phyloP scores from a whole-genome alignment of 257 asterid species.

The Verbascum thapsus region DNA sequence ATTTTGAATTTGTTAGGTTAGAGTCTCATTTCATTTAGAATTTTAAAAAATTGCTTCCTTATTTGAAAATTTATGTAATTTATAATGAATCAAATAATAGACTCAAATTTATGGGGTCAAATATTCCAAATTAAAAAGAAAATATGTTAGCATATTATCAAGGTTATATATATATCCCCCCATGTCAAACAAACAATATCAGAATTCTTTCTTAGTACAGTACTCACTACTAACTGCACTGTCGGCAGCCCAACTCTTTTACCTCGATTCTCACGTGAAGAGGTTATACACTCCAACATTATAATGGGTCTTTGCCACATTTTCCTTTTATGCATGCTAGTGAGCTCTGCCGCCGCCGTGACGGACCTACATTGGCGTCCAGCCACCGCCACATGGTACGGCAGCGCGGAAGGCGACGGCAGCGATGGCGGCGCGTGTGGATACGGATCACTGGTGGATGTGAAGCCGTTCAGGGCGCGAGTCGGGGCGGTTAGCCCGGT shows the following conservation, averaged over 20 bases:
- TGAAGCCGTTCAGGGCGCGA: constrained; percentile 86
- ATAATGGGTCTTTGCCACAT: constrained; percentile 33
- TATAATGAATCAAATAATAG: no score
- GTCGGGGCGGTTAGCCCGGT: constrained; percentile 98
- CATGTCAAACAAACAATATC: constrained; percentile 23
- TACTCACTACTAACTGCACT: constrained; percentile 28
- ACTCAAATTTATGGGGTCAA: no score
- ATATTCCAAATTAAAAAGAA: no score
- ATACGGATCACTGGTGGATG: constrained; percentile 90
- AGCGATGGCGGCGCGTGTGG: constrained; percentile 98
- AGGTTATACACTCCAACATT: constrained; percentile 37
- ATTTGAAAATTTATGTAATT: no score
- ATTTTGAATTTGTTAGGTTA: no score
- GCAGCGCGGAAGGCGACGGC: constrained; percentile 98
- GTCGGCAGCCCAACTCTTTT: constrained; percentile 41
- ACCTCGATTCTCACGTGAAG: constrained; percentile 46
- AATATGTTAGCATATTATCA: no score
- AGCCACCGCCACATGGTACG: constrained; percentile 99
- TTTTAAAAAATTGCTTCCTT: no score
- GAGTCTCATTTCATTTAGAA: no score
- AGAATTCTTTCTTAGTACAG: constrained; percentile 20
- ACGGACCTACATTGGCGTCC: constrained; percentile 61
- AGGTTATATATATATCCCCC: no score
- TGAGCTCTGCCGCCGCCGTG: constrained; percentile 32
- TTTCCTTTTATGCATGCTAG: constrained; percentile 34